These are phyloP conservation scores for Lasiodiplodia citricola DNA, from an alignment of 2,329 filamentous ascomycete genomes.

Conservation along the genomic window DNA sequence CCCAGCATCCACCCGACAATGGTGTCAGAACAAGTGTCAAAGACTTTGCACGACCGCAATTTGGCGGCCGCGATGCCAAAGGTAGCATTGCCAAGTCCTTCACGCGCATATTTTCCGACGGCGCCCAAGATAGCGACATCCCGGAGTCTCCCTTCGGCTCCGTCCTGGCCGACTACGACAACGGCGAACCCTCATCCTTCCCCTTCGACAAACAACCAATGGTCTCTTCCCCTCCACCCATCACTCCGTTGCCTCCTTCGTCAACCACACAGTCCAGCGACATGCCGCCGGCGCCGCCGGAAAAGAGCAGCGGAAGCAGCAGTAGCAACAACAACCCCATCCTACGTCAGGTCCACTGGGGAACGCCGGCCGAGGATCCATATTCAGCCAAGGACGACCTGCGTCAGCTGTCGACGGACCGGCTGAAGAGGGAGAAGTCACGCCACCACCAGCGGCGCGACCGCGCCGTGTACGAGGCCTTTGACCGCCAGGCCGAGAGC, in stretches of 20 bases:
- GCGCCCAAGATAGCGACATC: conserved; percentile 1
- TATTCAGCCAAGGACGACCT: neutral
- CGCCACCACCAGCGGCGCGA: conserved; percentile 11
- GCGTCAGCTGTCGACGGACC: neutral
- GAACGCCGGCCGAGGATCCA: neutral
- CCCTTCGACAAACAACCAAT: neutral
- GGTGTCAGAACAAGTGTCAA: neutral
- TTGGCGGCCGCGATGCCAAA: neutral
- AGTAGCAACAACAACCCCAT: neutral
- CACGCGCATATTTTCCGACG: conserved; percentile 16
- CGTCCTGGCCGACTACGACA: neutral
- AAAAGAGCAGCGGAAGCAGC: neutral
- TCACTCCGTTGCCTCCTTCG: neutral
- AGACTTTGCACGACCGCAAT: neutral
- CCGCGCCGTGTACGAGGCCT: conserved; percentile 22
- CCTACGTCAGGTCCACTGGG: conserved; percentile 16
- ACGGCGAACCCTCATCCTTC: neutral
- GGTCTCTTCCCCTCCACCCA: neutral
- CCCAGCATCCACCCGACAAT: neutral
- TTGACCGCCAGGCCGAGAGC: neutral
- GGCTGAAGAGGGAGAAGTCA: neutral
- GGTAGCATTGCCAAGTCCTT: conserved; percentile 3
- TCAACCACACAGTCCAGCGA: neutral
- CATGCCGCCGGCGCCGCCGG: neutral
- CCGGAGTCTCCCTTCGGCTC: conserved; percentile 22